Evolutionary conservation across 164 flowering plant genomes (phyloP).

Genomic region (Annona cherimola): DNA sequence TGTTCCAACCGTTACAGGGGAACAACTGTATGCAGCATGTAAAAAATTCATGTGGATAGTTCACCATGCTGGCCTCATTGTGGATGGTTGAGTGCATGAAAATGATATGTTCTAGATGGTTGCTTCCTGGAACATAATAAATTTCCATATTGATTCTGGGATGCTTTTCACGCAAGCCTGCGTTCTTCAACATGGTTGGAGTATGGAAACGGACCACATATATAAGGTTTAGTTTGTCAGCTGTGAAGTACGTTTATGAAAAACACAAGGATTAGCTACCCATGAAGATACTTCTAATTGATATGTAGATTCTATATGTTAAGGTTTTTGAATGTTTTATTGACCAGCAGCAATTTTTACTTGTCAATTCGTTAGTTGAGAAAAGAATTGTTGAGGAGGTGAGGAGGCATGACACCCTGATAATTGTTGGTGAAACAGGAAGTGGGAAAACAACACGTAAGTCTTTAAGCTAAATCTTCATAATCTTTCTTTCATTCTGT

Average conservation of each 20-base stretch:
- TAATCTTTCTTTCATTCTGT: not conserved
- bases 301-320: too few species aligned
- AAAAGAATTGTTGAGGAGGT: constrained; percentile 70
- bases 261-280: not conserved
- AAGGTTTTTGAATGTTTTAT: not conserved
- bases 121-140: not conserved
- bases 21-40: too few species aligned
- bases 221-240: not conserved
- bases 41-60: too few species aligned
- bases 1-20: too few species aligned
- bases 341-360: not conserved
- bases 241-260: not conserved
- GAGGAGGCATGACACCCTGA: constrained; percentile 53
- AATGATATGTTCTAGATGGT: not conserved
- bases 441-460: constrained; percentile 97
- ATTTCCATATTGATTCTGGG: not conserved
- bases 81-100: not conserved
- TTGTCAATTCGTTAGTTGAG: constrained; percentile 41
- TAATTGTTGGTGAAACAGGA: constrained; percentile 96
- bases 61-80: not conserved
- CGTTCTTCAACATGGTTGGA: not conserved
- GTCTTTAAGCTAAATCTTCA: constrained; percentile 17
- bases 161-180: not conserved
- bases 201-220: not conserved
- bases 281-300: not conserved